These are phyloP conservation scores for Brachypodium distachyon DNA, from an alignment of 202 grass and related monocot genomes.

Conservation along the genomic window DNA sequence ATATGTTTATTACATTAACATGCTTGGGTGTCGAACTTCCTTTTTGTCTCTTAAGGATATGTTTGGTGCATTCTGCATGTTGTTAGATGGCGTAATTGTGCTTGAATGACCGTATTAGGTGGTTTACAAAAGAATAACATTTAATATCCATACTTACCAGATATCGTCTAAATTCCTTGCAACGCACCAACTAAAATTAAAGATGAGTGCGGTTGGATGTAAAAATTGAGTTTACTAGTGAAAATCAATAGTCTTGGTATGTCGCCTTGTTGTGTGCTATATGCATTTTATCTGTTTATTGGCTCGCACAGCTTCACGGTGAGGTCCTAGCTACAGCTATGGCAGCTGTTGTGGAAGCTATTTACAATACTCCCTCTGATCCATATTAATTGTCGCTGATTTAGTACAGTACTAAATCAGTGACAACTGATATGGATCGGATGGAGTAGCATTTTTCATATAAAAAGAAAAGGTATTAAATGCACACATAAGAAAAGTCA, in stretches of 20 bases:
- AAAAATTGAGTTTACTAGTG: neutral
- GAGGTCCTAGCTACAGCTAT: too few relatives aligned
- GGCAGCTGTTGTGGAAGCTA: too few relatives aligned
- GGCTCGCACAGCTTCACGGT: too few relatives aligned
- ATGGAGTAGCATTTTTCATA: too few relatives aligned
- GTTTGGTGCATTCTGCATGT: neutral
- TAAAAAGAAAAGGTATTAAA: too few relatives aligned
- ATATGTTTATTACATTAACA: neutral
- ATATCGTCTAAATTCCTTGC: neutral
- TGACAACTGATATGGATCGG: too few relatives aligned
- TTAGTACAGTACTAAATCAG: too few relatives aligned
- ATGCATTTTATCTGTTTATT: neutral
- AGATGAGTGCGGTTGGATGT: neutral
- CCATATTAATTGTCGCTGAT: too few relatives aligned
- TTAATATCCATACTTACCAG: neutral
- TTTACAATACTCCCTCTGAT: too few relatives aligned
- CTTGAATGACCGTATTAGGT: neutral
- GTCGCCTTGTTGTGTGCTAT: neutral
- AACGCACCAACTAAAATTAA: neutral
- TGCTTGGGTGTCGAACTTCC: neutral
- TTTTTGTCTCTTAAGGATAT: neutral
- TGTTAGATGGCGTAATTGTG: neutral
- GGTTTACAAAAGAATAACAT: neutral
- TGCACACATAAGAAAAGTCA: too few relatives aligned
- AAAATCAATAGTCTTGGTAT: neutral